Evolutionary conservation across 352 stramenopile species (phyloP).

Genomic region (Phytophthora ramorum): DNA sequence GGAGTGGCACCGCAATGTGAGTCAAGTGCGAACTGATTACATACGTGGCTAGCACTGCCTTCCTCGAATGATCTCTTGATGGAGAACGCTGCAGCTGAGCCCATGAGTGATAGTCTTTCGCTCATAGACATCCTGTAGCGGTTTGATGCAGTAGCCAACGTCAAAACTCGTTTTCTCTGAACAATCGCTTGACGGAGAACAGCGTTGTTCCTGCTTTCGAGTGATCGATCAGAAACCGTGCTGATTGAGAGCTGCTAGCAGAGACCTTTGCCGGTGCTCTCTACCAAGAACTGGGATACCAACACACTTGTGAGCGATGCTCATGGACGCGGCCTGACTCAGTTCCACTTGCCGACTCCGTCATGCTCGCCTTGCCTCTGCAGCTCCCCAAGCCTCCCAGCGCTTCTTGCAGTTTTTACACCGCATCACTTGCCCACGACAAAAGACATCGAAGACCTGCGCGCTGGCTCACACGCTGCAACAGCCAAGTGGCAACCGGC

Average conservation of each 20-base stretch:
- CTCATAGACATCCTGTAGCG: too few species aligned
- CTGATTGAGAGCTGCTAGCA: neutral
- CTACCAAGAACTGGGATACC: neutral
- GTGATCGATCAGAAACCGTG: neutral
- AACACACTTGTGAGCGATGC: too few species aligned
- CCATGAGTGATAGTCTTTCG: constrained; percentile 3
- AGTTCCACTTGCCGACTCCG: too few species aligned
- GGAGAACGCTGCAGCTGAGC: neutral
- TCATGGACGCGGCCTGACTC: too few species aligned
- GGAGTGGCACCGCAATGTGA: too few species aligned
- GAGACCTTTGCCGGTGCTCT: neutral
- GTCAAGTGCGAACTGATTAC: too few species aligned
- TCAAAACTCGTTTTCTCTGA: too few species aligned
- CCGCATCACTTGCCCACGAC: too few species aligned
- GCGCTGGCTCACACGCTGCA: neutral
- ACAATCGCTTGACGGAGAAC: too few species aligned
- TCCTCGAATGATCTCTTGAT: constrained; percentile 11
- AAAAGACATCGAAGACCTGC: neutral
- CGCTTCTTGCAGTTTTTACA: too few species aligned
- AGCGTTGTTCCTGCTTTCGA: too few species aligned
- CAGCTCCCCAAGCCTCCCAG: neutral
- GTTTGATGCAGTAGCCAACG: too few species aligned
- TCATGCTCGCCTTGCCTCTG: neutral
- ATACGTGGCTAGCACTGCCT: neutral
- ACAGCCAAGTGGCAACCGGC: neutral